Base-by-base conservation (phyloP, 176 grass and related monocot genomes). In the Aegilops speltoides region DNA sequence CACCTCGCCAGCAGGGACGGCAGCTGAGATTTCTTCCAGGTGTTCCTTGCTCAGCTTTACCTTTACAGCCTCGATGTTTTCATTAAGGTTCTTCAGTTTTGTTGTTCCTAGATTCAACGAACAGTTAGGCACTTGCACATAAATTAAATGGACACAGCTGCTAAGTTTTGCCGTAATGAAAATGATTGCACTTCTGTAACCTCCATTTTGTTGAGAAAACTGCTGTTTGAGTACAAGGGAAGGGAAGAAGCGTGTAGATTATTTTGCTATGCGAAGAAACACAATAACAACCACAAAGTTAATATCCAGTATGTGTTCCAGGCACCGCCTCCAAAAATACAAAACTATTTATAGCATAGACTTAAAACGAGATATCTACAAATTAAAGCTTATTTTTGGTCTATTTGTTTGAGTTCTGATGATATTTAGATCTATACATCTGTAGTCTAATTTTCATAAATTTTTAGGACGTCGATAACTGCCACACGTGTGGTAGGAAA, bases 21-120 rank as follows among this genome's bases (percentile, higher is more conserved):
- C 89, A 46, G 36, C 89, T n/a, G 81, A 90, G 68, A 93, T 93
- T 85, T 86, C 85, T 68, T 89, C 14, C 63, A 93, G 72, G 73
- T 86, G 82, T 87, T 96, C 50, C 87, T 91, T 88, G 82, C 81
- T 88, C 74, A 96, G 85, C 89, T 93, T 96, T 83, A 91, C 31
- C 59, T 93, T 93, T 76, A 93, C 83, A 59, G 91, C 85, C 60
- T 75, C 85, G 46, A 93, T 93, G 85, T 93, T 93, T 66, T 82
- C 81, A 77, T 93, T 91, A 52, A 96, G 78, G 87, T 93, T 93
- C 88, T 91, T 89, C 64, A 91, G 66, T 64, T 96, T 93, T 43
- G 89, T 96, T 80, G 94, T 96, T 62, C 91, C 91, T 96, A 84
- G 28, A 86, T 85, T 82, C 73, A 87, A 87, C 86, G 72, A 81